Percentiles rank a stretch among this genome's conserved stretches.
phyloP scores from a whole-genome alignment of 1,139 yeast species.

The Saccharomycopsis phalli region DNA sequence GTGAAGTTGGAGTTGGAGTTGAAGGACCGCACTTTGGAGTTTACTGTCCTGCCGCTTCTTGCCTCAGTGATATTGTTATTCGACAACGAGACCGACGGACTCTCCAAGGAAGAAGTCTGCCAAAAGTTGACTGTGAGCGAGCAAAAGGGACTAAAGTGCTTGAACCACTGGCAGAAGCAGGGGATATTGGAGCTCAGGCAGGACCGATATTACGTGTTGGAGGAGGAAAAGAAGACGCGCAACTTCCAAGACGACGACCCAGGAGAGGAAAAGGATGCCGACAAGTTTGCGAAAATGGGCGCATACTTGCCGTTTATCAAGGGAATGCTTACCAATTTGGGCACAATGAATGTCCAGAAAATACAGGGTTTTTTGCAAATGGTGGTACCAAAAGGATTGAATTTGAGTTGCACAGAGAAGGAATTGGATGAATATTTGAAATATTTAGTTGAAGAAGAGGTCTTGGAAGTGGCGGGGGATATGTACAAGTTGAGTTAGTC shows the following conservation, averaged over 20 bases:
- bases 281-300: constrained; percentile 28
- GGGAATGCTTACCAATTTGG: constrained; percentile 50
- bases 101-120: constrained; percentile 28
- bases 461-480: constrained; percentile 23
- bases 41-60: constrained; percentile 58
- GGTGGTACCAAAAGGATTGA: constrained; percentile 44
- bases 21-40: constrained; percentile 32
- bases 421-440: constrained; percentile 35
- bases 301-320: constrained; percentile 35
- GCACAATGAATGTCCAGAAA: constrained; percentile 38
- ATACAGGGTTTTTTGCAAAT: constrained; percentile 46
- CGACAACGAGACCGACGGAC: constrained; percentile 29
- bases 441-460: constrained; percentile 37
- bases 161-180: constrained; percentile 50
- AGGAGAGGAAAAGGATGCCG: constrained; percentile 20
- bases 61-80: constrained; percentile 58
- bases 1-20: constrained; percentile 54
- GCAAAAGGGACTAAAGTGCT: constrained; percentile 28
- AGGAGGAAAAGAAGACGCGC: constrained; percentile 21
- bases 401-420: constrained; percentile 31
- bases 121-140: constrained; percentile 26
- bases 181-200: constrained; percentile 37
- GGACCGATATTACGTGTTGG: constrained; percentile 28
- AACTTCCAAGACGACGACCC: background rate
- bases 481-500: constrained; percentile 13